phyloP scores from a whole-genome alignment of 2,329 filamentous ascomycete genomes.

The Phyllosticta citriasiana region DNA sequence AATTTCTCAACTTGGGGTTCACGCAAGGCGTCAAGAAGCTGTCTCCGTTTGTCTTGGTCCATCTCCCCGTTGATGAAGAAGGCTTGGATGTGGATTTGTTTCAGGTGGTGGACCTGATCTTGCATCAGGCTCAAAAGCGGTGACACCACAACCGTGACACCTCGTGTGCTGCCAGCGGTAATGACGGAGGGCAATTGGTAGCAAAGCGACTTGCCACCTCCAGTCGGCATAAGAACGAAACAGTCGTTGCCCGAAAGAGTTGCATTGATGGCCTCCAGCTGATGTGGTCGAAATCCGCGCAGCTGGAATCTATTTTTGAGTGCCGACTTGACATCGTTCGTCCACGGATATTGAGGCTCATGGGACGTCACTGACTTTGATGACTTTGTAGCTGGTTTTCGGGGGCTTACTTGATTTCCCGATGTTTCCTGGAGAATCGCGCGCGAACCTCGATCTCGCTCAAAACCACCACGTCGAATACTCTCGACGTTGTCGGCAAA shows the following conservation, averaged over 20 bases:
- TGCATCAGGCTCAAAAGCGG: constrained; percentile 93
- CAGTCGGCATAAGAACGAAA: constrained; percentile 96
- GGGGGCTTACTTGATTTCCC: constrained; percentile 16
- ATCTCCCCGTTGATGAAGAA: constrained; percentile 74
- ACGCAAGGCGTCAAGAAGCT: constrained; percentile 56
- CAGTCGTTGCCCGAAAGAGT: constrained; percentile 79
- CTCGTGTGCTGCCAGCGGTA: constrained; percentile 66
- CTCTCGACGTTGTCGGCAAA: constrained; percentile 34
- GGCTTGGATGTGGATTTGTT: constrained; percentile 65
- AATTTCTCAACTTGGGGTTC: constrained; percentile 59
- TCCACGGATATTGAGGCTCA: constrained; percentile 59
- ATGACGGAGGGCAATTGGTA: constrained; percentile 91
- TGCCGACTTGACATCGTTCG: constrained; percentile 68
- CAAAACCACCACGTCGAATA: constrained; percentile 20
- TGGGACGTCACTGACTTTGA: constrained; percentile 14
- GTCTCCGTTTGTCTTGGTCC: constrained; percentile 48
- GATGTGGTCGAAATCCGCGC: constrained; percentile 78
- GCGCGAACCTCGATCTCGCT: constrained; percentile 20
- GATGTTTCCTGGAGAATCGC: constrained; percentile 17
- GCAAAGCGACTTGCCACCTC: constrained; percentile 91
- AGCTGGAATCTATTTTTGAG: constrained; percentile 77
- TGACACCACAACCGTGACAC: constrained; percentile 90
- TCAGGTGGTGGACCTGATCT: constrained; percentile 83
- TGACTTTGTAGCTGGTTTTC: constrained; percentile 12
- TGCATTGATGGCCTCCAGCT: constrained; percentile 91